Evolutionary conservation across 257 asterid species (phyloP).

Genomic region (Dorcoceras hygrometricum): DNA sequence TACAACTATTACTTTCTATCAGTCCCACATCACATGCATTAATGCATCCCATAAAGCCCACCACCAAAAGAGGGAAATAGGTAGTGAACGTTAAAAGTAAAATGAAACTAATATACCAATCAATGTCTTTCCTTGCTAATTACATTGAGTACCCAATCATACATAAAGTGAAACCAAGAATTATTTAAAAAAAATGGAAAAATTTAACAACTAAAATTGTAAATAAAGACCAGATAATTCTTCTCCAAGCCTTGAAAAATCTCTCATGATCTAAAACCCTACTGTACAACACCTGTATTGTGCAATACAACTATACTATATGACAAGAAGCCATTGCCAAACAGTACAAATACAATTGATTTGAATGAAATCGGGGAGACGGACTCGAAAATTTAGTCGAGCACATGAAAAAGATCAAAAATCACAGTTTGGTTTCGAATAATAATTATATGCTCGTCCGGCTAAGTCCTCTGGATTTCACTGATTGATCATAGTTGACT

Average conservation of each 20-base stretch:
- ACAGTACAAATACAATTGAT: neutral
- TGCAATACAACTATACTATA: neutral
- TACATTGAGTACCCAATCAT: too few species aligned
- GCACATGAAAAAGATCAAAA: too few species aligned
- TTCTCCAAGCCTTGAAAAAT: neutral
- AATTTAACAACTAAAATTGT: neutral
- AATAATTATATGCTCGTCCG: neutral
- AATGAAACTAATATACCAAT: constrained; percentile 7
- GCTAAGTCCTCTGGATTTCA: neutral
- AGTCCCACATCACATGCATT: constrained; percentile 32
- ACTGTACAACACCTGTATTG: neutral
- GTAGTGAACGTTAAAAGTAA: neutral
- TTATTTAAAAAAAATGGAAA: neutral
- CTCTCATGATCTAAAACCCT: neutral
- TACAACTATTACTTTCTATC: constrained; percentile 31
- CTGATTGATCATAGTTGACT: neutral
- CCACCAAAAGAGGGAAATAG: neutral
- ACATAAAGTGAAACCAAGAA: too few species aligned
- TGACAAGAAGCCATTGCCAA: neutral
- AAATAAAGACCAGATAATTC: neutral
- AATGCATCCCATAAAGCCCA: constrained; percentile 20
- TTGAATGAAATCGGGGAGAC: neutral
- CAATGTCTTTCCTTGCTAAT: too few species aligned
- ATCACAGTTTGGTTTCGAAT: neutral
- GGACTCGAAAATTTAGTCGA: neutral